Evolutionary conservation across 345 rosid genomes (phyloP), one percentile per base, ranked within the genome.

Genomic region (Lumnitzera littorea): DNA sequence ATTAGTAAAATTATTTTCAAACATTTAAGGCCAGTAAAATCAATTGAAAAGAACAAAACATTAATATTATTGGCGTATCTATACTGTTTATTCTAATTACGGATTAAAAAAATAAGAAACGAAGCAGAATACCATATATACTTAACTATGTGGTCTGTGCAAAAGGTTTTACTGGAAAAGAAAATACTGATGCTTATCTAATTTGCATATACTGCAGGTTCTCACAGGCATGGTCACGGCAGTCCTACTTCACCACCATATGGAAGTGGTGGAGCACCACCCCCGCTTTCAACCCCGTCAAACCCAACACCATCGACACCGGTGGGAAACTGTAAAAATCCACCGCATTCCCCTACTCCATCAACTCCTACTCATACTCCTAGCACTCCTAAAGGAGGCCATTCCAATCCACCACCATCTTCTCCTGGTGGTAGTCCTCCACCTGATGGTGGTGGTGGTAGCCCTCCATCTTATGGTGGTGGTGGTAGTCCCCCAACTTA

Each of bases 341-440:
- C 81, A 2, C 75, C 91, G 23, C 70, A 36, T 8, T 51, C 57
- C 2, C 67, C 63, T 12, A 46, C 69, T n/a, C 66, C 66, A 20
- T 75, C 78, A 3, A 58, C 69, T 53, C 75, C 72, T 36, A 86
- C 69, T 53, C 75, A 71, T 36, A 86, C 90, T 27, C 66, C 91
- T 62, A 48, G 52, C 49, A 84, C 90, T 41, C 66, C 91, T 64
- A 48, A 50, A 48, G 84, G 83, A 48, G 86, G 91, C 51, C 75
- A 69, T 57, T 65, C 71, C 72, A 61, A 76, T 53, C 41, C 87
- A 53, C 81, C 92, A 64, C 87, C 96, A 23, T 57, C 76, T 53
- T 51, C 53, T 4, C 66, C 68, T 25, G 64, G 73, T 60, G 43
- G 9, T 36, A 4, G 43, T 55, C 81, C 92, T 64, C 87, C 96